phyloP scores from a whole-genome alignment of 805 yeast genomes.

The Candida sakaeoensis region DNA sequence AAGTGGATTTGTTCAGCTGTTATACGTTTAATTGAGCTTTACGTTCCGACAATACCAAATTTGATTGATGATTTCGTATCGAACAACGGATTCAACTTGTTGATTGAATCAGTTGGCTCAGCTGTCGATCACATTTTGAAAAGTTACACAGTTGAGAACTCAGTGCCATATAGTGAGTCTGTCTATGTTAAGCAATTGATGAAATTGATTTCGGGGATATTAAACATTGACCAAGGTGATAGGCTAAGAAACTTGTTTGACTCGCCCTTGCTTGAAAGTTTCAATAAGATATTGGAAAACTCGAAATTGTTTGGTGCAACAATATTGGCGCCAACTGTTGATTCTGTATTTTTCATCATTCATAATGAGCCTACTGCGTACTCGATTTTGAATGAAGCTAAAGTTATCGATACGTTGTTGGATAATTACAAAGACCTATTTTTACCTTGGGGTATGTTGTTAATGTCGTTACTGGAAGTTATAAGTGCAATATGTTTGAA shows the following conservation, averaged over 20 bases:
- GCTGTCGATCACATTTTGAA: slow-evolving; percentile 67
- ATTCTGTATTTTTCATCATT: slow-evolving; percentile 64
- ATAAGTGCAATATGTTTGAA: slow-evolving; percentile 83
- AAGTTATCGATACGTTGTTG: slow-evolving; percentile 62
- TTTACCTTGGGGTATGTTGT: slow-evolving; percentile 54
- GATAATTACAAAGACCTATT: slow-evolving; percentile 54
- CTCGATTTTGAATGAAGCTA: slow-evolving; percentile 73
- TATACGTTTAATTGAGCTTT: slow-evolving; percentile 50
- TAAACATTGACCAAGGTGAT: slow-evolving; percentile 78
- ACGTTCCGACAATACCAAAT: slow-evolving; percentile 43
- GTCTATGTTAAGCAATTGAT: slow-evolving; percentile 47
- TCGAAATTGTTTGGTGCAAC: slow-evolving; percentile 65
- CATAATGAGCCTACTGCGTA: slow-evolving; percentile 92
- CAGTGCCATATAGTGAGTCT: slow-evolving; percentile 58
- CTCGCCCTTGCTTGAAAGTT: slow-evolving; percentile 64
- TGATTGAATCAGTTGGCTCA: slow-evolving; percentile 57
- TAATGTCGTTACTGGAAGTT: slow-evolving; percentile 64
- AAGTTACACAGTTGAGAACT: slow-evolving; percentile 55
- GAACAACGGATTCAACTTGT: slow-evolving; percentile 57
- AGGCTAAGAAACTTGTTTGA: slow-evolving; percentile 82
- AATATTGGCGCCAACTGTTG: slow-evolving; percentile 56
- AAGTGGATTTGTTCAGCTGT: slow-evolving; percentile 63
- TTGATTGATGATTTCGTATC: slow-evolving; percentile 61
- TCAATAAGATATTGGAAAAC: slow-evolving; percentile 56
- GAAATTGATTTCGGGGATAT: slow-evolving; percentile 58